Base-by-base conservation (phyloP, 2,329 filamentous ascomycete species). In the Diplocarpon rosae region DNA sequence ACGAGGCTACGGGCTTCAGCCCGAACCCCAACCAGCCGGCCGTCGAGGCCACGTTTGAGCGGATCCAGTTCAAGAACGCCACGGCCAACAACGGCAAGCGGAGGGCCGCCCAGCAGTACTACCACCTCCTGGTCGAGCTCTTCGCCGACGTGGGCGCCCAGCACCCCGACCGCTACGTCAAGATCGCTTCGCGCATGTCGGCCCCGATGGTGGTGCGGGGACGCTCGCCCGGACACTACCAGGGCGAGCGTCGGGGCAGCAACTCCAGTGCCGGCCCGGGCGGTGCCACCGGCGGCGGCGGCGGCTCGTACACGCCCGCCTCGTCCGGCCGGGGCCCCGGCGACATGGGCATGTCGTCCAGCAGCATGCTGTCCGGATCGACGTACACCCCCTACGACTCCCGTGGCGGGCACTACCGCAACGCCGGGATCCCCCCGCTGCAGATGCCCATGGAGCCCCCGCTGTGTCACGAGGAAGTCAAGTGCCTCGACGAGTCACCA, bases 61-160 rank as follows among this genome's bases (percentile, higher is more conserved):
- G 82, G 2, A 83, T 85, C 31, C 81, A 86, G 54, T 86, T 86
- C 66, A 83, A 85, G 54, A 80, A 78, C 45, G 81, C 82, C 1
- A 85, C 81, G 0, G 80, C 80, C 20, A 86, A 85, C 62, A 86
- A 86, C 51, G 81, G 81, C 39, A 85, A 85, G 60, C 70, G 82
- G 52, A 70, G 81, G 38, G 80, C 81, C 2, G 78, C 81, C 36
- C 81, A 86, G 53, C 81, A 85, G 52, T 85, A 80, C 57, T 85
- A 84, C 58, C 78, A 83, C 53, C 67, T 86, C 13, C 73, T 84
- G 31, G 78, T 84, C 4, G 80, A 85, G 56, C 69, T 83, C 2
- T 77, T 72, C 54, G 78, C 72, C 11, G 74, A 80, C 54, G 62
- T 79, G 3, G 64, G 69, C 6, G 54, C 41, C 7, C 53, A 56